Percentiles rank a stretch among this genome's conserved stretches.
Conservation (phyloP, 75 land plant species). For the Cryptomeria japonica region DNA sequence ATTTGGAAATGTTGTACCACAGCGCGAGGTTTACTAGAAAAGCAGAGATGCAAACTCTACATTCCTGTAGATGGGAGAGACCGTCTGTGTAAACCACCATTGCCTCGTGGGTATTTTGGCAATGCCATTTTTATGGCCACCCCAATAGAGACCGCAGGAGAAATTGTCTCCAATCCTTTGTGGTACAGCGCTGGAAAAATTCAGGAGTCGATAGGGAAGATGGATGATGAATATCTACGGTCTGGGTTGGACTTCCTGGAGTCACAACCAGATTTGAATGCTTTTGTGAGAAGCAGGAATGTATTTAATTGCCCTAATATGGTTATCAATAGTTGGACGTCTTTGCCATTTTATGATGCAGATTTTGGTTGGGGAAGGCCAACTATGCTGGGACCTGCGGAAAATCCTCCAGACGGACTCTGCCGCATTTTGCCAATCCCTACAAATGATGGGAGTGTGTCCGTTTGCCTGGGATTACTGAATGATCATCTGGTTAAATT, state of each 20-base stretch:
- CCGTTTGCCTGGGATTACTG: background rate
- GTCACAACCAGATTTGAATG: constrained; percentile 28
- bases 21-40: too few species aligned
- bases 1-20: constrained; percentile 10
- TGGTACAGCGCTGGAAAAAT: constrained; percentile 20
- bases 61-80: too few species aligned
- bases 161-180: constrained; percentile 19
- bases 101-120: constrained; percentile 59
- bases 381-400: constrained; percentile 55
- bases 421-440: constrained; percentile 56
- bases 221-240: too few species aligned
- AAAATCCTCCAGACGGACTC: constrained; percentile 45
- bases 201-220: background rate
- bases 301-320: constrained; percentile 34
- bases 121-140: constrained; percentile 51
- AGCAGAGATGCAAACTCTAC: too few species aligned
- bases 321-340: constrained; percentile 67
- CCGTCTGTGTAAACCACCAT: constrained; percentile 29
- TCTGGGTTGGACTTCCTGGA: constrained; percentile 46
- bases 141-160: constrained; percentile 27
- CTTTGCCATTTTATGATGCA: constrained; percentile 68
- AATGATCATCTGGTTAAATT: background rate
- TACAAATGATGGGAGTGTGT: constrained; percentile 39
- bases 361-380: constrained; percentile 95
- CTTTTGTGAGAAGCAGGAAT: constrained; percentile 11